phyloP scores from a whole-genome alignment of 2,329 filamentous ascomycete species.

The Fusarium sp. region DNA sequence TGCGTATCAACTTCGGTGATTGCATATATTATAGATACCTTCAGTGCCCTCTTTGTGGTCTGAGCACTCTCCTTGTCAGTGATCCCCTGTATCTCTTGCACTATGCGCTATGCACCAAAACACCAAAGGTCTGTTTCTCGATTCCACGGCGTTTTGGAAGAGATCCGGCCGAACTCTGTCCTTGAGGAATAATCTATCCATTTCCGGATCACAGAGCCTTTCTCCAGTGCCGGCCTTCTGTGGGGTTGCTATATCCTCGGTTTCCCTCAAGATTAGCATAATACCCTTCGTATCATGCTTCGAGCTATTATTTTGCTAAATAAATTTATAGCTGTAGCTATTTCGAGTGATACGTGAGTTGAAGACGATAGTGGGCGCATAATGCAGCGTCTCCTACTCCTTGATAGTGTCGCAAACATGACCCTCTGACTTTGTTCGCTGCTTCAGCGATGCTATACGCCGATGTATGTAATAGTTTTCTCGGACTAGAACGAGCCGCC shows the following conservation, averaged over 20 bases:
- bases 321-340: neutral
- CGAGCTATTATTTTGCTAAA: neutral
- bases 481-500: neutral
- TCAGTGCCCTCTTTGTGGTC: too few relatives aligned
- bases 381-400: neutral
- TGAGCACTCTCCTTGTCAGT: neutral
- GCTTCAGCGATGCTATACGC: accelerated
- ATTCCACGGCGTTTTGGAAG: neutral
- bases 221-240: neutral
- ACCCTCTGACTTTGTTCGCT: accelerated
- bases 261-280: neutral
- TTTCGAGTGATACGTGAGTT: neutral
- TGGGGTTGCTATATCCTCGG: neutral
- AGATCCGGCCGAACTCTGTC: neutral
- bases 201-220: neutral
- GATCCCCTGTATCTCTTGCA: accelerated
- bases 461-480: neutral
- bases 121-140: neutral
- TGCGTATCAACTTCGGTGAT: too few relatives aligned
- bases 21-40: too few relatives aligned
- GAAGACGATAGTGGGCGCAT: too few relatives aligned
- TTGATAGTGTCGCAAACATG: neutral
- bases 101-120: neutral
- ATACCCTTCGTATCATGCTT: accelerated
- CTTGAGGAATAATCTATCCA: neutral